Conservation (phyloP, 257 asterid species). For the Solanum raphanifolium region DNA sequence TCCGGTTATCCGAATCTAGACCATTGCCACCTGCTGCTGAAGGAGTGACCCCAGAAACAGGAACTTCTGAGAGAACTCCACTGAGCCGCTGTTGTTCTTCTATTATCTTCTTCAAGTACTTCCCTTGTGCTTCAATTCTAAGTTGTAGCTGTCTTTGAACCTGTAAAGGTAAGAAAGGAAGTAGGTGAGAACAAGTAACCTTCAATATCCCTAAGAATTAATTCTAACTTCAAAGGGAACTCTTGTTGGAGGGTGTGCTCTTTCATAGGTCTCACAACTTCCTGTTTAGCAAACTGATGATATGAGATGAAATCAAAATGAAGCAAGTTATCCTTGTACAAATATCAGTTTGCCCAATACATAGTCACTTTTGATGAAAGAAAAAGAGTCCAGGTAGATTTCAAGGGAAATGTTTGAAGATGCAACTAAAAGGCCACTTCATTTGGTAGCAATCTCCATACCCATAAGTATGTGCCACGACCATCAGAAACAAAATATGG, state of each 20-base stretch:
- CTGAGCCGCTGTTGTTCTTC: conserved; percentile 88
- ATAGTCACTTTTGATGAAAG: background rate
- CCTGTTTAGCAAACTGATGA: background rate
- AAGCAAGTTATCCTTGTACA: background rate
- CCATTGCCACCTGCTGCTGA: conserved; percentile 24
- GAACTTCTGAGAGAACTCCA: conserved; percentile 66
- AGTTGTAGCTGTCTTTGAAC: conserved; percentile 93
- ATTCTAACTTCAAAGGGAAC: background rate
- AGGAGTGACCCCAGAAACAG: conserved; percentile 34
- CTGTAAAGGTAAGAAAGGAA: conserved; percentile 20
- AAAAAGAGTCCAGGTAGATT: background rate
- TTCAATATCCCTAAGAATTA: background rate
- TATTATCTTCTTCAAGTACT: conserved; percentile 84
- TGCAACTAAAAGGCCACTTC: background rate
- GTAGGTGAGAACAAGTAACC: background rate
- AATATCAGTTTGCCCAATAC: background rate
- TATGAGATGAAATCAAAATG: background rate
- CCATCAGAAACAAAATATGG: background rate
- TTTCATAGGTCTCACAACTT: background rate
- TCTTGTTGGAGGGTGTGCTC: background rate
- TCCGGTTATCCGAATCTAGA: conserved; percentile 44
- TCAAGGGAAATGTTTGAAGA: background rate
- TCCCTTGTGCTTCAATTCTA: conserved; percentile 97
- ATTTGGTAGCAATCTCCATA: background rate
- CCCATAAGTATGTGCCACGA: background rate